Evolutionary conservation across 2,329 filamentous ascomycete genomes (phyloP).

Genomic region (Aspergillus novofumigatus): DNA sequence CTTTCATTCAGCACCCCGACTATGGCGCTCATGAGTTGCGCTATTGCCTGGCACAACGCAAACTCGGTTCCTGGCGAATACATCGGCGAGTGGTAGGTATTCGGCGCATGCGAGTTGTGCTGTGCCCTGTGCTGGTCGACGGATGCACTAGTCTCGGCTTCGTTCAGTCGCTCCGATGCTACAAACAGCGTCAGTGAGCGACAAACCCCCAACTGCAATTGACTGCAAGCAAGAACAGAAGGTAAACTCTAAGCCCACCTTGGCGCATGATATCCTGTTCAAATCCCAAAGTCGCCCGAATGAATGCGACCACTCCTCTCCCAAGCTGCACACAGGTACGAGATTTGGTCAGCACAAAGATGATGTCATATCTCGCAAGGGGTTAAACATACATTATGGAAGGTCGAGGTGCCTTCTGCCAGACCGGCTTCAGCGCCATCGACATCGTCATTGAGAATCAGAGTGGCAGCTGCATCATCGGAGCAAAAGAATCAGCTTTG

Average conservation of each 20-base stretch:
- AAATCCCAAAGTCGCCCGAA: constrained; percentile 81
- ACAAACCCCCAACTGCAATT: neutral
- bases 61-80: constrained; percentile 86
- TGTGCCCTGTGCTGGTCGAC: constrained; percentile 72
- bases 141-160: constrained; percentile 72
- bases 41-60: constrained; percentile 75
- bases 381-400: constrained; percentile 62
- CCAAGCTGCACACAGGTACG: constrained; percentile 56
- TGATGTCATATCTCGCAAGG: constrained; percentile 5
- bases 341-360: constrained; percentile 6
- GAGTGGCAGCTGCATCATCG: constrained; percentile 50
- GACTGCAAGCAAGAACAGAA: neutral
- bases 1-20: constrained; percentile 89
- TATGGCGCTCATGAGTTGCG: constrained; percentile 84
- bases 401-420: constrained; percentile 71
- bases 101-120: constrained; percentile 52
- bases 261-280: constrained; percentile 88
- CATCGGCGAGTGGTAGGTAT: constrained; percentile 56
- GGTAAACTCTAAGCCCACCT: constrained; percentile 37
- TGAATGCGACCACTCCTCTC: constrained; percentile 74
- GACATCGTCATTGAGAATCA: constrained; percentile 88
- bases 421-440: constrained; percentile 73
- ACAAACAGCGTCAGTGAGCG: constrained; percentile 17
- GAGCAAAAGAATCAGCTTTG: constrained; percentile 6
- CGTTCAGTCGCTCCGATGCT: constrained; percentile 66